Conservation (phyloP, 495 filamentous ascomycete genomes). For the Aspergillus ostianus region DNA sequence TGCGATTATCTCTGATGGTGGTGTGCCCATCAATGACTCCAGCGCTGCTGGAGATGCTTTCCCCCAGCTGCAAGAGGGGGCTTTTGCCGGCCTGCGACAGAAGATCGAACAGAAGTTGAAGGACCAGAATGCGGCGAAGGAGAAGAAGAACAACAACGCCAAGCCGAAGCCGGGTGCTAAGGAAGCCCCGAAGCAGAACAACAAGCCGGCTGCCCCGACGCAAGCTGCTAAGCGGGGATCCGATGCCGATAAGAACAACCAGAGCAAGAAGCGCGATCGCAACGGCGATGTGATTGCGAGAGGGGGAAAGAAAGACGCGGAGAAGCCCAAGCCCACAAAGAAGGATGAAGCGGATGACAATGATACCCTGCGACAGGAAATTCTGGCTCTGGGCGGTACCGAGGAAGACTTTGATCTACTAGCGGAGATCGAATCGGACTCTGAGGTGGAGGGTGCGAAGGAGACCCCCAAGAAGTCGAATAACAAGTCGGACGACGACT, state of each 20-base stretch:
- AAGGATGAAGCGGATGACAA: slow-evolving; percentile 24
- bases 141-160: slow-evolving; percentile 43
- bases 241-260: slow-evolving; percentile 39
- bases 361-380: slow-evolving; percentile 62
- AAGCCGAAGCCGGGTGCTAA: slow-evolving; percentile 21
- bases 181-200: slow-evolving; percentile 25
- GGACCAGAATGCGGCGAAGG: slow-evolving; percentile 42
- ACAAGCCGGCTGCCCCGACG: slow-evolving; percentile 28
- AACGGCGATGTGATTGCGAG: slow-evolving; percentile 50
- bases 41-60: slow-evolving; percentile 27
- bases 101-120: slow-evolving; percentile 60
- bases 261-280: slow-evolving; percentile 50
- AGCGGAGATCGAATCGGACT: slow-evolving; percentile 58
- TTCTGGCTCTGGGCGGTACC: slow-evolving; percentile 72
- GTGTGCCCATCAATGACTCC: slow-evolving; percentile 19
- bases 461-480: slow-evolving; percentile 27
- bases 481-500: slow-evolving; percentile 31
- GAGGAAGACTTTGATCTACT: slow-evolving; percentile 71
- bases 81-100: slow-evolving; percentile 60
- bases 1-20: slow-evolving; percentile 17
- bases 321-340: slow-evolving; percentile 27
- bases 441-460: slow-evolving; percentile 49
- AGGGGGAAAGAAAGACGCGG: slow-evolving; percentile 27
- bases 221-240: slow-evolving; percentile 27
- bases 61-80: slow-evolving; percentile 56